Evolutionary conservation across 2,329 filamentous ascomycete genomes (phyloP), one percentile per base, ranked within the genome.

Genomic region (Beauveria pseudobassiana): DNA sequence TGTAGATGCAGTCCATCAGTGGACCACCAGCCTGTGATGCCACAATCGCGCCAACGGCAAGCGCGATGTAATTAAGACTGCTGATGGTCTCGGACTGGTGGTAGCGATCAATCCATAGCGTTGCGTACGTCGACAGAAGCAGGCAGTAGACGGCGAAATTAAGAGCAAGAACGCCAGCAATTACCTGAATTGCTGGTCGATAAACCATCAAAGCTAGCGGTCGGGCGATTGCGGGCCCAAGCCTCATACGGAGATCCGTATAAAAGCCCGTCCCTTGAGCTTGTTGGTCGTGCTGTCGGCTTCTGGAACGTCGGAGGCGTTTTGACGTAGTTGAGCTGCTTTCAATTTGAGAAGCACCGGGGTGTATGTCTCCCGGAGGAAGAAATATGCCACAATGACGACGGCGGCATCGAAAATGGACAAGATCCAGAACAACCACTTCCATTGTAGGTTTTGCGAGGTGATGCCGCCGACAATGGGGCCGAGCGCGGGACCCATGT

Each of bases 391-490:
- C 18, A 81, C 69, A 1, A 82, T 42, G 63, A 86, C 81, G 38
- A 88, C 79, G 4, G 81, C 63, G 0, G 76, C 82, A 58, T 84
- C 82, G 61, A 73, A 69, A 52, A 89, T 87, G 2, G 82, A 82
- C 2, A 86, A 85, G 1, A 84, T 77, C 75, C 82, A 89, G 74
- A 90, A 90, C 1, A 84, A 81, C 87, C 87, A 90, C 34, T 83
- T 79, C 87, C 87, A 90, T 5, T 79, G 80, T 3, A 83, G 81
- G 65, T 81, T 76, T 66, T 89, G 74, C 0, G 85, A 77, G 20
- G 89, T 85, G 67, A 86, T 83, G 0, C 86, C 87, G 22, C 87
- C 87, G 0, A 85, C 79, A 6, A 90, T 85, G 0, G 87, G 87
- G 0, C 88, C 87, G 1, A 89, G 74, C 0, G 87, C 86, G 0